Percentiles rank a stretch among this genome's conserved stretches.
phyloP scores from a whole-genome alignment of 176 grass and related monocot species.

The Cenchrus fungigraminus region DNA sequence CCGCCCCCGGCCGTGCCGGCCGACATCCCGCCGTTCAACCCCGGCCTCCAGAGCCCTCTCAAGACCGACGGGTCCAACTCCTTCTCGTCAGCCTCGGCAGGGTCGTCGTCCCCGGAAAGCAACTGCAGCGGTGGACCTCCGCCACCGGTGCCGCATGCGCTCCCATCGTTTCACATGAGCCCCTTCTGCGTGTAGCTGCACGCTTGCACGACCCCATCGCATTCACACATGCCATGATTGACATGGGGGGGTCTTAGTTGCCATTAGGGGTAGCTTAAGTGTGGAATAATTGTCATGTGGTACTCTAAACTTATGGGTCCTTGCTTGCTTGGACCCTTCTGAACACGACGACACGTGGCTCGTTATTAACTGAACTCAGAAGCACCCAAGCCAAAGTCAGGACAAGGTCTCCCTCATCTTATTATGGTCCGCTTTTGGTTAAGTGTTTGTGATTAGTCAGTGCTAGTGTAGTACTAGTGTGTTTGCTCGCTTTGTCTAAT shows the following conservation, averaged over 20 bases:
- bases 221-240: neutral
- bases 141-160: neutral
- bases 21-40: slow-evolving; percentile 80
- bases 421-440: neutral
- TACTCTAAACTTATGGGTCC: neutral
- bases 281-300: neutral
- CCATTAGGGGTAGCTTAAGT: neutral
- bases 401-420: neutral
- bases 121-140: slow-evolving; percentile 52
- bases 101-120: slow-evolving; percentile 52
- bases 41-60: slow-evolving; percentile 25
- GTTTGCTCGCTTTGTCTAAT: neutral
- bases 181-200: slow-evolving; percentile 52
- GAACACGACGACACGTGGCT: neutral
- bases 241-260: neutral
- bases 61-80: slow-evolving; percentile 44
- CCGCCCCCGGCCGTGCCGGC: slow-evolving; percentile 62
- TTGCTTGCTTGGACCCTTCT: neutral
- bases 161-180: slow-evolving; percentile 46
- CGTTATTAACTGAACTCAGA: too few relatives aligned
- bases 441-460: slow-evolving; percentile 18
- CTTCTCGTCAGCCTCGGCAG: slow-evolving; percentile 29
- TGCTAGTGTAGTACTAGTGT: neutral
- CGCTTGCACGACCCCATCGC: neutral
- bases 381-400: neutral